Evolutionary conservation across 2,329 filamentous ascomycete genomes (phyloP).

Genomic region (Plectosphaerella cucumerina): DNA sequence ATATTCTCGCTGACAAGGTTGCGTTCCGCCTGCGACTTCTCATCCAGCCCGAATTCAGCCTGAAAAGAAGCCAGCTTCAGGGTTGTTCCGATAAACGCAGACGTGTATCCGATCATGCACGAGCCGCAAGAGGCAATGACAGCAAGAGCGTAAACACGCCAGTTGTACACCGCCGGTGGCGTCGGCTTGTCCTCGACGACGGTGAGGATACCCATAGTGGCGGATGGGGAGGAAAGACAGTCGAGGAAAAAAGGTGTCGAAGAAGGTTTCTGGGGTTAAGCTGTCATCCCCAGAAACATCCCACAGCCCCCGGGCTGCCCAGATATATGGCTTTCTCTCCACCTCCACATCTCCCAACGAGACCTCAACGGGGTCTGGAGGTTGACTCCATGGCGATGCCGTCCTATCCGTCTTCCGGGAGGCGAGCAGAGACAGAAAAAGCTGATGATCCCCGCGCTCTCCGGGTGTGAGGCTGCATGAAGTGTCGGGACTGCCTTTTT

Average conservation of each 20-base stretch:
- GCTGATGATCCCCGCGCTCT: background rate
- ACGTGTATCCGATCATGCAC: conserved; percentile 37
- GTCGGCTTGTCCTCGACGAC: conserved; percentile 30
- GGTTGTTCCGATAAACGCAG: conserved; percentile 65
- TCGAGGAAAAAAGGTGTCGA: background rate
- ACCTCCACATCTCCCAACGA: background rate
- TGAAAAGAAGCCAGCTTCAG: conserved; percentile 58
- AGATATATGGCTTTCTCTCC: background rate
- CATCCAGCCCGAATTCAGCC: conserved; percentile 52
- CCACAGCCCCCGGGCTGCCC: background rate
- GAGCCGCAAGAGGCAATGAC: conserved; percentile 31
- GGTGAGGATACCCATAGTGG: conserved; percentile 22
- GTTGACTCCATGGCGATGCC: background rate
- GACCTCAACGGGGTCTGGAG: background rate
- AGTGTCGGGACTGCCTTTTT: background rate
- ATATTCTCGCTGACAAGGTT: conserved; percentile 58
- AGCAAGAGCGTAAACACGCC: conserved; percentile 26
- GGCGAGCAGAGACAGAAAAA: background rate
- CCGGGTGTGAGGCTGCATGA: background rate
- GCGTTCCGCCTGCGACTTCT: conserved; percentile 33
- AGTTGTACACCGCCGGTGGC: conserved; percentile 32
- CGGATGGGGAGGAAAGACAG: background rate
- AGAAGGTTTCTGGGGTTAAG: background rate
- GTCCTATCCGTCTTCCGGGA: background rate
- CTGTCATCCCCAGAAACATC: background rate